Conservation (phyloP, 2,329 filamentous ascomycete genomes). For the Blumeria graminis region DNA sequence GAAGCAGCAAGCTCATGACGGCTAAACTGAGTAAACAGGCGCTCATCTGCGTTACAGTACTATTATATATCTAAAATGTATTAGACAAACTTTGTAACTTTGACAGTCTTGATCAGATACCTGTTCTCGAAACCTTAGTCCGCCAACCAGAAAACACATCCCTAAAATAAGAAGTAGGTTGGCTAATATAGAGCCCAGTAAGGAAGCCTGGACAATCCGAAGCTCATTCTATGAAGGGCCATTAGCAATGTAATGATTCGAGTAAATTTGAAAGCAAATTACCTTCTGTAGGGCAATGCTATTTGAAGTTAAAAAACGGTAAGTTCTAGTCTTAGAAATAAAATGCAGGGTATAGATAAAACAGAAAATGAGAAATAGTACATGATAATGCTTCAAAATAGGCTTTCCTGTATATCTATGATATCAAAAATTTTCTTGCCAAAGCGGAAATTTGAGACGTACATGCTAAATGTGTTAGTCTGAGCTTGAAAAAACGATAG, state of each 20-base stretch:
- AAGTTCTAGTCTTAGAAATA: slow-evolving; percentile 16
- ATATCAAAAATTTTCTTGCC: neutral
- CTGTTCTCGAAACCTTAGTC: slow-evolving; percentile 70
- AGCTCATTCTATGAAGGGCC: slow-evolving; percentile 38
- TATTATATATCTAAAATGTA: slow-evolving; percentile 53
- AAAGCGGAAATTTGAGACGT: slow-evolving; percentile 17
- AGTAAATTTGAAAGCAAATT: neutral
- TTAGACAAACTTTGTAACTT: neutral
- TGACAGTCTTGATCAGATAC: slow-evolving; percentile 17
- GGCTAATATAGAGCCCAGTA: slow-evolving; percentile 72
- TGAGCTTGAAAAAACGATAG: neutral
- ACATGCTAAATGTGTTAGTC: slow-evolving; percentile 23
- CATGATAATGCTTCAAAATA: too few species aligned
- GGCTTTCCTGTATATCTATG: too few species aligned
- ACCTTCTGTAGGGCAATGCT: slow-evolving; percentile 56
- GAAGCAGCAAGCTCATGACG: slow-evolving; percentile 69
- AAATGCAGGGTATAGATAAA: slow-evolving; percentile 1
- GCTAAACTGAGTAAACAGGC: slow-evolving; percentile 76
- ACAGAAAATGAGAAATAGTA: slow-evolving; percentile 6
- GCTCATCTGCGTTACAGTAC: slow-evolving; percentile 88
- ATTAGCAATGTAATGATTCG: neutral
- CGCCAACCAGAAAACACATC: slow-evolving; percentile 76
- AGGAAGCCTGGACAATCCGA: slow-evolving; percentile 71
- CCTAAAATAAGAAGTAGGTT: slow-evolving; percentile 75
- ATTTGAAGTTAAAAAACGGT: slow-evolving; percentile 13